These are phyloP conservation scores for Venturia effusa DNA, from an alignment of 2,329 filamentous ascomycete species.

Conservation along the genomic window DNA sequence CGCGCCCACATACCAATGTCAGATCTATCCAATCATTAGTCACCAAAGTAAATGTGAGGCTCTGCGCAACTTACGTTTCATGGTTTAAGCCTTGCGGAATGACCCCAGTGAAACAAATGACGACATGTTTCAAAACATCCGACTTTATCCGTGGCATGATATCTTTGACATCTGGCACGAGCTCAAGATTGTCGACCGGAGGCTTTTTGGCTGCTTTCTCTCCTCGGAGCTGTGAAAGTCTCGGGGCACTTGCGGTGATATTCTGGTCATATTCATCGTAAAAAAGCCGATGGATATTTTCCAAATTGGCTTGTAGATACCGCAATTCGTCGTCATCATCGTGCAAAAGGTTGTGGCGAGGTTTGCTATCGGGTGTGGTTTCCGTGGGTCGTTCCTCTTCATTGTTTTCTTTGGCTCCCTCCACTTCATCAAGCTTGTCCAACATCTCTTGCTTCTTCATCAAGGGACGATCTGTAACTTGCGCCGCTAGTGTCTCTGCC, in stretches of 20 bases:
- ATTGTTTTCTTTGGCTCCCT: slow-evolving; percentile 32
- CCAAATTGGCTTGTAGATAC: slow-evolving; percentile 65
- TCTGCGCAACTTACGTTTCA: slow-evolving; percentile 37
- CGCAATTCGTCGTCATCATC: slow-evolving; percentile 80
- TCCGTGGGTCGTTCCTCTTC: slow-evolving; percentile 23
- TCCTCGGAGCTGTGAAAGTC: slow-evolving; percentile 27
- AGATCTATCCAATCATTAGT: slow-evolving; percentile 38
- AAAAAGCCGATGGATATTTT: slow-evolving; percentile 65
- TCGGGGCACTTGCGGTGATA: slow-evolving; percentile 27
- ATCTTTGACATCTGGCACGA: slow-evolving; percentile 73
- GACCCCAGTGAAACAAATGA: slow-evolving; percentile 82
- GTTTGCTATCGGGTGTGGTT: slow-evolving; percentile 26
- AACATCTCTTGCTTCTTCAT: slow-evolving; percentile 87
- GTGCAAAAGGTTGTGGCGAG: slow-evolving; percentile 66
- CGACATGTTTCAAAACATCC: slow-evolving; percentile 60
- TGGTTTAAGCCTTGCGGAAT: slow-evolving; percentile 74
- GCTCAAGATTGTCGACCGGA: slow-evolving; percentile 36
- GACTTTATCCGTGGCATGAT: slow-evolving; percentile 78
- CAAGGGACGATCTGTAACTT: slow-evolving; percentile 78
- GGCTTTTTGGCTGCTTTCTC: slow-evolving; percentile 39
- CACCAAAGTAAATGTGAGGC: slow-evolving; percentile 1
- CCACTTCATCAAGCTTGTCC: slow-evolving; percentile 69
- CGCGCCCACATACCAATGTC: slow-evolving; percentile 82
- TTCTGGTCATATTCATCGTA: slow-evolving; percentile 68
- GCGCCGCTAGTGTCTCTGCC: slow-evolving; percentile 75